Evolutionary conservation across 78 protist genomes (phyloP).

Genomic region (Dictyostelium citrinum): DNA sequence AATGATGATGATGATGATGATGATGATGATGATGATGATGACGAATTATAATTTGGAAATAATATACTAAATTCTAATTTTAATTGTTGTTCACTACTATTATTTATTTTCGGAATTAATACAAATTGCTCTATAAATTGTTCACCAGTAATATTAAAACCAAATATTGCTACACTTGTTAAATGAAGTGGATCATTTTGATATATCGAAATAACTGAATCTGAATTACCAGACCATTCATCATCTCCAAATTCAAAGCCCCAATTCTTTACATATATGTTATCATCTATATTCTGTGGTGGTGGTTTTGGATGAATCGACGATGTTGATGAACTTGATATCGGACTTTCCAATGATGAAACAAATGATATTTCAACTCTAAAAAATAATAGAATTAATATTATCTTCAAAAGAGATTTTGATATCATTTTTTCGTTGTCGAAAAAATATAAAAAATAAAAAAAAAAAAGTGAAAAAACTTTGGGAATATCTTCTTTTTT

Average conservation of each 20-base stretch:
- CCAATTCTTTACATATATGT: conserved; percentile 4
- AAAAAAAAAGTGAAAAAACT: not conserved
- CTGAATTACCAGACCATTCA: not conserved
- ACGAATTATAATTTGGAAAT: not conserved
- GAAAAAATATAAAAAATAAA: not conserved
- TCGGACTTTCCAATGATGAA: not conserved
- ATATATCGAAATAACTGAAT: not conserved
- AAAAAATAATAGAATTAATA: not conserved
- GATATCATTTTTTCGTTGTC: not conserved
- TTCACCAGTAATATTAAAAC: not conserved
- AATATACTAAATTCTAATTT: not conserved
- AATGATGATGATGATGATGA: not conserved
- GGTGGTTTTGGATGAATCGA: not conserved
- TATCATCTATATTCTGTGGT: not conserved
- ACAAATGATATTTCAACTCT: not conserved
- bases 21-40: not conserved
- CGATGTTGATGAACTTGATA: not conserved
- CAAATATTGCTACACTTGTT: not conserved
- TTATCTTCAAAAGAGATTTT: not conserved
- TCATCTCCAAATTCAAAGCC: not conserved
- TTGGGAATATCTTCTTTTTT: too few species aligned
- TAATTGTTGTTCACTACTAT: not conserved
- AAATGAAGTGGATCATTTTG: not conserved
- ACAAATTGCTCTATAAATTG: not conserved
- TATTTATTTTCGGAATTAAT: not conserved